Base-by-base conservation (phyloP, 345 rosid genomes). In the Salix purpurea region DNA sequence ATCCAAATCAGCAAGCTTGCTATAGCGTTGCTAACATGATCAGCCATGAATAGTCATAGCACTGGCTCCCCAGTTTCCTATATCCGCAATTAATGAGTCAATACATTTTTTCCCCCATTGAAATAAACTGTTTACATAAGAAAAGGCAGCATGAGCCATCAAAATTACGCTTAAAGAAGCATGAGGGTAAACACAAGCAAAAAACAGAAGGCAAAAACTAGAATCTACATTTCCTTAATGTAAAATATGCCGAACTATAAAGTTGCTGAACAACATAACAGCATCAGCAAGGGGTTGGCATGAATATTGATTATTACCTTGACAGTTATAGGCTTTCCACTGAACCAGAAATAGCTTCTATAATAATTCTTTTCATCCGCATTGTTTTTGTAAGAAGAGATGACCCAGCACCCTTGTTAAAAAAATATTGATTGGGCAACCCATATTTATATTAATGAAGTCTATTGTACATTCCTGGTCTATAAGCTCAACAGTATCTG, bases 391-490 rank as follows among this genome's bases (percentile, higher is more conserved):
- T 90, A 36, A 96, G 96, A 76, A 96, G 97, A 80, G 85, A 89
- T 69, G 99, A 96, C 52, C 99, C 99, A 80, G 99, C 99, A 84
- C 98, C 96, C 80, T 84, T 96, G 86, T 84, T 91, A 26, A 92
- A 94, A 80, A 96, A 81, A 91, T 81, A 69, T 96, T 97, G 78
- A 96, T 92, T 3, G 99, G 98, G 79, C 99, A 96, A 5, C 99
- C 98, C 99, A 96, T 96, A 76, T 96, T 96, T 37, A 96, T 93
- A 81, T 96, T 97, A 81, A 96, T 92, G 82, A 96, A 96, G 78
- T 96, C 97, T 71, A 93, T 89, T 0, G 74, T 77, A 78, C 99
- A 96, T 79, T 91, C 92, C 78, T 84, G 84, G 65, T 90, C 92
- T 80, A 93, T 91, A 46, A 96, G 97, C 81, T 96, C 97, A 76